These are phyloP conservation scores for Cystobasidium ongulense DNA, from an alignment of 768 basidiomycete species.

Conservation along the genomic window DNA sequence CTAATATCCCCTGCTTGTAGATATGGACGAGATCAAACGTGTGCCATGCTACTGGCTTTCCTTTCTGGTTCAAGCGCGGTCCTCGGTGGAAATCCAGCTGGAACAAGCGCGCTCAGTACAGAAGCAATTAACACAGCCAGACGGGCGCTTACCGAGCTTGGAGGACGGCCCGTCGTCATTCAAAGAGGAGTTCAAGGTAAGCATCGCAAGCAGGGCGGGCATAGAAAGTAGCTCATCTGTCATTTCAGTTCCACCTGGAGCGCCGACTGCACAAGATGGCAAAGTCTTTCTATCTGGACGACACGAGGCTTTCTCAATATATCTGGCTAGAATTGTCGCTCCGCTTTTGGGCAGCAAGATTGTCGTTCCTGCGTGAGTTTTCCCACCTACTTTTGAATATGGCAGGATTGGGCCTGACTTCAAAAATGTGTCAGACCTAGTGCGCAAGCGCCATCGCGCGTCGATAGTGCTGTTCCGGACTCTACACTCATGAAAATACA, in stretches of 20 bases:
- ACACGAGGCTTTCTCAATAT: slow-evolving; percentile 77
- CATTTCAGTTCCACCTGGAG: background rate
- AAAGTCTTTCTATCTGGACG: slow-evolving; percentile 65
- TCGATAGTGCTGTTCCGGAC: slow-evolving; percentile 55
- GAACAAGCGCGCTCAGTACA: slow-evolving; percentile 51
- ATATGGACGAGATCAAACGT: slow-evolving; percentile 84
- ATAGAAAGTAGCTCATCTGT: background rate
- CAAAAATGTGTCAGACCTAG: slow-evolving; percentile 18
- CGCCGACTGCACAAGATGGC: slow-evolving; percentile 33
- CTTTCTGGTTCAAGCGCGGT: slow-evolving; percentile 53
- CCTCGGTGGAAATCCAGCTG: background rate
- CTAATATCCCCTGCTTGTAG: slow-evolving; percentile 48
- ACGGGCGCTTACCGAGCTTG: slow-evolving; percentile 40
- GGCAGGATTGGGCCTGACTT: background rate
- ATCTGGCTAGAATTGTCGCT: slow-evolving; percentile 73
- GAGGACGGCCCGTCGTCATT: slow-evolving; percentile 54
- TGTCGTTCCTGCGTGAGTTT: slow-evolving; percentile 15
- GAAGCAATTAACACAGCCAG: slow-evolving; percentile 12
- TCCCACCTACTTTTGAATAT: background rate
- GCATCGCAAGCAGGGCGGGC: slow-evolving; percentile 29
- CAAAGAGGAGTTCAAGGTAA: slow-evolving; percentile 37
- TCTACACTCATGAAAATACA: slow-evolving; percentile 61
- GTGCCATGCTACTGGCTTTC: slow-evolving; percentile 79
- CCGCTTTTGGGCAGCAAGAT: slow-evolving; percentile 81
- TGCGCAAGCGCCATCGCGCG: slow-evolving; percentile 32